Evolutionary conservation across 176 grass and related monocot species (phyloP).

Genomic region (Rhynchospora breviuscula): DNA sequence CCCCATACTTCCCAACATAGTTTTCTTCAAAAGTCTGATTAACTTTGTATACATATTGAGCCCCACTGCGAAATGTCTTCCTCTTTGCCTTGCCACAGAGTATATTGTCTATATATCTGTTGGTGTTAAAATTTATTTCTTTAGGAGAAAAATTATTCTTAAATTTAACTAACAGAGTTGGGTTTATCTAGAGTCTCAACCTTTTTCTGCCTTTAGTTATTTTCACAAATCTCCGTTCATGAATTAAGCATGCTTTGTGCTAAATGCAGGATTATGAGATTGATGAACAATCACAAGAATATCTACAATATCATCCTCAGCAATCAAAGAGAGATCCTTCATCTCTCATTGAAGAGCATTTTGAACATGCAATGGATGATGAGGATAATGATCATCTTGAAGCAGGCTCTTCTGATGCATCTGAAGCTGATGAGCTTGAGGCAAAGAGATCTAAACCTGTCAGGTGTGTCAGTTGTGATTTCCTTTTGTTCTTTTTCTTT

Average conservation of each 20-base stretch:
- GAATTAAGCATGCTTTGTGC: not conserved
- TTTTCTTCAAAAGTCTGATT: no score
- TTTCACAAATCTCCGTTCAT: not conserved
- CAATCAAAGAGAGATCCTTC: constrained; percentile 37
- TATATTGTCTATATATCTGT: not conserved
- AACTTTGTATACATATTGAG: no score
- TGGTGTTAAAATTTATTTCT: not conserved
- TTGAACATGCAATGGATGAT: constrained; percentile 49
- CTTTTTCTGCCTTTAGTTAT: constrained; percentile 2
- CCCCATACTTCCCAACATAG: no score
- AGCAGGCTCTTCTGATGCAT: constrained; percentile 42
- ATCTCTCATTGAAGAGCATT: constrained; percentile 56
- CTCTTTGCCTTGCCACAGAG: not conserved
- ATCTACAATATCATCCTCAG: constrained; percentile 63
- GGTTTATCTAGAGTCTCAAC: not conserved
- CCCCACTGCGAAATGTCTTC: no score
- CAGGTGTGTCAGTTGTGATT: constrained; percentile 44
- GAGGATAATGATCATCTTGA: constrained; percentile 47
- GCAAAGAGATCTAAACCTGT: constrained; percentile 47
- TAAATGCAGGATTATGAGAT: constrained; percentile 64
- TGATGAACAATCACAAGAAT: constrained; percentile 58
- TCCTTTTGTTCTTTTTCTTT: not conserved
- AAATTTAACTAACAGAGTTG: not conserved
- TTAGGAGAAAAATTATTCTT: not conserved
- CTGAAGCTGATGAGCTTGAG: constrained; percentile 39